These are phyloP conservation scores for Cocos nucifera DNA, from an alignment of 176 grass and related monocot genomes.

Conservation along the genomic window DNA sequence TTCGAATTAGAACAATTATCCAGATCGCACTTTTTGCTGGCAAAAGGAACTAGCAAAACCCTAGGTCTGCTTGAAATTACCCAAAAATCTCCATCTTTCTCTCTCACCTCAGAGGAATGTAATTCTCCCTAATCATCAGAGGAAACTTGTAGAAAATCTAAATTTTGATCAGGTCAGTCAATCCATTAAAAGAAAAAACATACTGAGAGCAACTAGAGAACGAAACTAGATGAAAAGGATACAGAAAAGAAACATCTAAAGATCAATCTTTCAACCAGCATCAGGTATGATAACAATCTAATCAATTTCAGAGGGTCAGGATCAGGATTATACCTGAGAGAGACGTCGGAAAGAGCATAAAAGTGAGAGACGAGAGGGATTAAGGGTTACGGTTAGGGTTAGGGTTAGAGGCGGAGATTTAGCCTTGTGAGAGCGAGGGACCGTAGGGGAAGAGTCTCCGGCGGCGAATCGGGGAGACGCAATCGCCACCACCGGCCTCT, in stretches of 20 bases:
- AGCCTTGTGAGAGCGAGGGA: too few relatives aligned
- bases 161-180: too few relatives aligned
- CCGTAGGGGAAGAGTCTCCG: not conserved
- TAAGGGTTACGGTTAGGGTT: constrained; percentile 2
- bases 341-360: not conserved
- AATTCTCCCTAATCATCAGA: too few relatives aligned
- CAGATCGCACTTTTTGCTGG: too few relatives aligned
- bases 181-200: too few relatives aligned
- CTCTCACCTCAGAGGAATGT: too few relatives aligned
- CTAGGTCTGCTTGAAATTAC: too few relatives aligned
- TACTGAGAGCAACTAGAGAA: too few relatives aligned
- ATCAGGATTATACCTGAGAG: not conserved
- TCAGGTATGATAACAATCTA: not conserved
- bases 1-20: too few relatives aligned
- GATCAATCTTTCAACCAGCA: not conserved
- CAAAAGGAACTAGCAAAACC: too few relatives aligned
- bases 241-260: not conserved
- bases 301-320: not conserved
- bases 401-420: not conserved
- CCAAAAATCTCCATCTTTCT: too few relatives aligned
- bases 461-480: not conserved
- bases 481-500: not conserved
- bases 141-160: too few relatives aligned
- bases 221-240: not conserved
- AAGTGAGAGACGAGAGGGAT: not conserved